phyloP scores from a whole-genome alignment of 1,139 yeast genomes.

The Meyerozyma elateridarum region DNA sequence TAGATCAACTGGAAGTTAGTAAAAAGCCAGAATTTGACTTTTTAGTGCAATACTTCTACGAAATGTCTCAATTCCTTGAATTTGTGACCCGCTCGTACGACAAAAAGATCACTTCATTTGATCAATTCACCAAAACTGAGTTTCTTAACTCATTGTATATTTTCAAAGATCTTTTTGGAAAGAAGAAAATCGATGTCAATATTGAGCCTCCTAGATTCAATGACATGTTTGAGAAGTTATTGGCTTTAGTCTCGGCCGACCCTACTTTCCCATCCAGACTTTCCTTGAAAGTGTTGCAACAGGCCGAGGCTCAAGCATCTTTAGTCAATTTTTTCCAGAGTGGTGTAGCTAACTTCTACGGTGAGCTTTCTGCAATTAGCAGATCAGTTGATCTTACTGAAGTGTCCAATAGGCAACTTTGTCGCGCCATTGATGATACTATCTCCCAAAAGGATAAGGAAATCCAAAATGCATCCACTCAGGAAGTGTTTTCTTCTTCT shows the following conservation, averaged over 20 bases:
- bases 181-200: conserved; percentile 16
- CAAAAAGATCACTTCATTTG: conserved; percentile 18
- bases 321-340: conserved; percentile 16
- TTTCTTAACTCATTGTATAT: conserved; percentile 25
- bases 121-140: conserved; percentile 26
- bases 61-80: conserved; percentile 19
- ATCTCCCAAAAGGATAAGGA: too few species aligned
- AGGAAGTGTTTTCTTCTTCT: too few species aligned
- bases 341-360: conserved; percentile 22
- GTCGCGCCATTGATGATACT: conserved; percentile 3
- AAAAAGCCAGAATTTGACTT: conserved; percentile 14
- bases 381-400: conserved; percentile 20
- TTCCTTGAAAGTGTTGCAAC: conserved; percentile 14
- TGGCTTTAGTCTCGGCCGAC: conserved; percentile 8
- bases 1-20: conserved; percentile 1
- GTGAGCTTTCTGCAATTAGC: conserved; percentile 23
- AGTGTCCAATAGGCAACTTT: conserved; percentile 5
- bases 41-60: conserved; percentile 17
- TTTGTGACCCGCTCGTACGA: conserved; percentile 23
- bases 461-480: too few species aligned
- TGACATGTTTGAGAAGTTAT: conserved; percentile 19
- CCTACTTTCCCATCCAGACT: conserved; percentile 9
- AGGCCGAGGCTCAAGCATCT: conserved; percentile 12
- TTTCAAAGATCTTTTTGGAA: conserved; percentile 23
- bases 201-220: conserved; percentile 17